A percentile compares a stretch with the other conserved stretches of the same genome.
Conservation (phyloP, 805 yeast species). For the Candida chauliodis region DNA sequence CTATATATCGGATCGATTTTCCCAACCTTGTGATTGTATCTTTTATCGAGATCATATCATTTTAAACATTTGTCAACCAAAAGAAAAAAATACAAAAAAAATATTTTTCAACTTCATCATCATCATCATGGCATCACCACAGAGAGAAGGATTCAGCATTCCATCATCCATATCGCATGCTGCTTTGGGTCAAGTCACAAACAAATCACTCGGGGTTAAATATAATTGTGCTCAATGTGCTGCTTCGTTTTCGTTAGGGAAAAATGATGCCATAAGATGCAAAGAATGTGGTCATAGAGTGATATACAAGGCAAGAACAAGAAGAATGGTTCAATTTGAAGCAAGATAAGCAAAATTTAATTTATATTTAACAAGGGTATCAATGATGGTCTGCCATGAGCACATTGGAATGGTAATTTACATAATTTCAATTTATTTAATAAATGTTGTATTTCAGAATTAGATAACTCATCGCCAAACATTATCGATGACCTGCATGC, state of each 20-base stretch:
- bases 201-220: conserved; percentile 73
- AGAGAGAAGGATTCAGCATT: conserved; percentile 85
- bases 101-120: neutral
- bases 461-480: conserved; percentile 59
- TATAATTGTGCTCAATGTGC: conserved; percentile 98
- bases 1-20: conserved; percentile 27
- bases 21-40: conserved; percentile 33
- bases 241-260: conserved; percentile 76
- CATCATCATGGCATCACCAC: conserved; percentile 40
- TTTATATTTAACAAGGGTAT: conserved; percentile 40
- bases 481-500: conserved; percentile 70
- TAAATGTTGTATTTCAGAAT: conserved; percentile 42
- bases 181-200: conserved; percentile 75
- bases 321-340: conserved; percentile 77
- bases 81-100: conserved; percentile 3
- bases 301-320: conserved; percentile 92
- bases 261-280: conserved; percentile 96
- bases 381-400: conserved; percentile 80
- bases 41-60: conserved; percentile 26
- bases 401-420: conserved; percentile 69
- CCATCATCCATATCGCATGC: conserved; percentile 71
- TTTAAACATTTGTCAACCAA: neutral
- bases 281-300: conserved; percentile 99
- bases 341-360: conserved; percentile 24
- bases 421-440: conserved; percentile 46